Evolutionary conservation across 768 basidiomycete genomes (phyloP), one percentile per base, ranked within the genome.

Genomic region (Termitomyces sp.): DNA sequence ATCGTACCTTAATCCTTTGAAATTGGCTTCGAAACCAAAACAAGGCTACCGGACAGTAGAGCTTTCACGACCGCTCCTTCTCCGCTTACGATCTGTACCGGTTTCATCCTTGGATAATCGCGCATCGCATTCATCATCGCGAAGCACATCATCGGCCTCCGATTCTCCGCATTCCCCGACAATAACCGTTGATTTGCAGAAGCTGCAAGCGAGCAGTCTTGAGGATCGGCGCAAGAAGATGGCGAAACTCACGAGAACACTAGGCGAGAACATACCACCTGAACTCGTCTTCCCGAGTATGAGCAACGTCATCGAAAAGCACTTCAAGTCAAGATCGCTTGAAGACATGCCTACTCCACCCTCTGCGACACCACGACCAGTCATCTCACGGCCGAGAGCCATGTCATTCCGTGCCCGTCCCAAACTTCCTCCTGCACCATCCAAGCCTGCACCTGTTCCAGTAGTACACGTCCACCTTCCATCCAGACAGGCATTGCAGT

Each of bases 201-300:
- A 47, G 15, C 42, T 37, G 15, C 61, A 62, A 22, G 58, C 69
- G 6, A 64, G 72, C 0, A 75, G 74, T 60, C 62, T 72, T 18
- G 74, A 79, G 45, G 66, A 76, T 37, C 76, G 72, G 51, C 75
- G 66, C 18, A 68, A 62, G 41, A 68, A 76, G 45, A 75, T 84
- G 69, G 80, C 78, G 15, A 82, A 82, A 69, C 78, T 84, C 31
- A 67, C 71, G 1, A 77, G 81, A 16, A 80, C 80, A 34, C 74
- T 84, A 6, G 82, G 82, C 37, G 82, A 82, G 67, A 75, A 74
- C 54, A 69, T 84, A 15, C 82, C 82, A 18, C 62, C 76, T 2
- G 80, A 81, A 58, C 77, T 84, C 34, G 73, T 84, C 46, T 71
- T 76, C 36, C 65, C 75, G 11, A 54, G 48, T 34, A 15, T 11